Percentiles rank a stretch among this genome's conserved stretches.
These are phyloP conservation scores for Neophaeococcomyces aloes DNA, from an alignment of 2,329 filamentous ascomycete species.

Conservation along the genomic window DNA sequence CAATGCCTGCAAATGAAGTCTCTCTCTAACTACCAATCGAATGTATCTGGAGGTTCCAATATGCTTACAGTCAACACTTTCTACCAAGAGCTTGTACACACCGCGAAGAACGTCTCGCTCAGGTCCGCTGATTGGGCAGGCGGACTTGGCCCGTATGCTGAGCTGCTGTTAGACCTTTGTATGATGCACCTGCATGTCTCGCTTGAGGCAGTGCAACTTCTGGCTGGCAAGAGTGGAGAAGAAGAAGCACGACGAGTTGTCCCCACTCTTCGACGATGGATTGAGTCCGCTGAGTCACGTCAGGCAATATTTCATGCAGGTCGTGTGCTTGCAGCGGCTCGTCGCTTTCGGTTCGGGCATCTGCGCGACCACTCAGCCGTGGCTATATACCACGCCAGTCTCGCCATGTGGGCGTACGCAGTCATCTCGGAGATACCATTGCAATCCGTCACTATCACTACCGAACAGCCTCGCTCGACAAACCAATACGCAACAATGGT, in stretches of 20 bases:
- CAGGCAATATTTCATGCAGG: slow-evolving; percentile 56
- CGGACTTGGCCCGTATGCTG: slow-evolving; percentile 20
- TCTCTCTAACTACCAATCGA: neutral
- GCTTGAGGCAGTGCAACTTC: slow-evolving; percentile 34
- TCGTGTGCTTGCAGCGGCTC: slow-evolving; percentile 53
- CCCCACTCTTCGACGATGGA: slow-evolving; percentile 29
- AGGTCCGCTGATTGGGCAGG: slow-evolving; percentile 24
- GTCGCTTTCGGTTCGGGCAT: slow-evolving; percentile 35
- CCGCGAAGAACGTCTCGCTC: slow-evolving; percentile 18
- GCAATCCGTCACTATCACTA: neutral
- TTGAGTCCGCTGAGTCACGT: slow-evolving; percentile 27
- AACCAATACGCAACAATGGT: slow-evolving; percentile 27
- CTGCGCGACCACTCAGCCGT: slow-evolving; percentile 58
- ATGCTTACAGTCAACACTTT: slow-evolving; percentile 5
- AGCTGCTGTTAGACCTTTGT: slow-evolving; percentile 27
- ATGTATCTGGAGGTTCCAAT: neutral
- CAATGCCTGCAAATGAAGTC: slow-evolving; percentile 9
- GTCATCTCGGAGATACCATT: slow-evolving; percentile 38
- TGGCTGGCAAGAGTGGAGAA: slow-evolving; percentile 34
- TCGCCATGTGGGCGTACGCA: slow-evolving; percentile 61
- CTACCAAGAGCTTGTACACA: slow-evolving; percentile 2
- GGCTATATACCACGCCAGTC: slow-evolving; percentile 56
- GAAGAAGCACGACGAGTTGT: slow-evolving; percentile 30
- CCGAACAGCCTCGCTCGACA: slow-evolving; percentile 19
- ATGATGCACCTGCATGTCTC: slow-evolving; percentile 33